Evolutionary conservation across 2,329 filamentous ascomycete species (phyloP).

Genomic region (Colletotrichum sp.): DNA sequence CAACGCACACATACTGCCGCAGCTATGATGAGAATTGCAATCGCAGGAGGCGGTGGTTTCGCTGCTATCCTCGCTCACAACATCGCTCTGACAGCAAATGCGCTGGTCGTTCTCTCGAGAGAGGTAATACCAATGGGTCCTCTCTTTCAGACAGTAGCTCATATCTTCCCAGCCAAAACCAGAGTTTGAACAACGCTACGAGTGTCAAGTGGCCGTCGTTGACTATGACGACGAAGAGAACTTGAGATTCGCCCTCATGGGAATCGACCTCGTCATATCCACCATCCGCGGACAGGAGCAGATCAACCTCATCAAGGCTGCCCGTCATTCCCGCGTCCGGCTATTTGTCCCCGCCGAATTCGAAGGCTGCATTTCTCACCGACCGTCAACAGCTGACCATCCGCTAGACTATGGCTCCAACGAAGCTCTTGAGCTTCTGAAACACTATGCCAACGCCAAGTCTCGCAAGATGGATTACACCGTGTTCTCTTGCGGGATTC

Average conservation of each 20-base stretch:
- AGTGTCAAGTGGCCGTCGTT: conserved; percentile 72
- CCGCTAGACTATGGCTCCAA: conserved; percentile 66
- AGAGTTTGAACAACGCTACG: conserved; percentile 54
- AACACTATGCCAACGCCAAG: conserved; percentile 52
- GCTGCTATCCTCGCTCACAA: conserved; percentile 54
- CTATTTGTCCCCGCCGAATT: conserved; percentile 80
- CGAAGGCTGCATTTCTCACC: conserved; percentile 65
- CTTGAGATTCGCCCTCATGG: conserved; percentile 70
- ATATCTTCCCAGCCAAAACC: conserved; percentile 50
- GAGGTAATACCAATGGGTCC: conserved; percentile 47
- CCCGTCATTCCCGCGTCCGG: conserved; percentile 66
- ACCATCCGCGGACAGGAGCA: conserved; percentile 72
- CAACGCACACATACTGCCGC: neutral
- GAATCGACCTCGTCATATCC: conserved; percentile 77
- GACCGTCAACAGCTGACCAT: conserved; percentile 53
- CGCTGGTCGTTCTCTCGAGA: conserved; percentile 74
- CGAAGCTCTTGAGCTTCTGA: conserved; percentile 61
- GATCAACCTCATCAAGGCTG: conserved; percentile 75
- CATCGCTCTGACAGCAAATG: conserved; percentile 69
- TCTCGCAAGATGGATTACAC: conserved; percentile 67
- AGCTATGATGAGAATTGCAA: conserved; percentile 54
- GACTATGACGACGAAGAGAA: conserved; percentile 66
- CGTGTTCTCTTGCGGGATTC: conserved; percentile 74
- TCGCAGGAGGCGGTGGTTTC: conserved; percentile 51
- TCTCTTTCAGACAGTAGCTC: neutral